Evolutionary conservation across 352 stramenopile genomes (phyloP), one percentile per base, ranked within the genome.

Genomic region (Phytophthora litchii): DNA sequence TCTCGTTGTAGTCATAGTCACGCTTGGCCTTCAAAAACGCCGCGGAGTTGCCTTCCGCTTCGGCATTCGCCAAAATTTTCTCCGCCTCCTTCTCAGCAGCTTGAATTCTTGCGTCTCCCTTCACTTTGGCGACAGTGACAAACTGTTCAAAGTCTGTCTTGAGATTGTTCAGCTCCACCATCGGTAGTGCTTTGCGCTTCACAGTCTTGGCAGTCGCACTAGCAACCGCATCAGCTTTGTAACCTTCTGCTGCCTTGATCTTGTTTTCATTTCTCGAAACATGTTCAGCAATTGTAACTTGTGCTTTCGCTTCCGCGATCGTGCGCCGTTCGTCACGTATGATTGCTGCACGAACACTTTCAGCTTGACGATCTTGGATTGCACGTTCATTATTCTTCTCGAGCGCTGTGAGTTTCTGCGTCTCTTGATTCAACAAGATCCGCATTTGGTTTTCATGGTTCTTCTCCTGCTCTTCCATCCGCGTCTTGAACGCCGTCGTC

Each of bases 381-480:
- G 72, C 72, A 7, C 85, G 82, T 50, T 91, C 82, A 51, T 94
- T 94, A 6, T 86, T 72, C 35, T 92, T 96, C 41, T 92, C 71
- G 13, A 94, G 65, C 3, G 77, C 83, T 10, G 87, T 92, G 50
- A 94, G 73, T 32, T 88, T 89, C 60, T 91, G 77, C 3, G 87
- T 93, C 38, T 93, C 87, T 59, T 94, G 74, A 44, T 96, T 93
- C 25, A 94, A 46, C 14, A 96, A 50, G 13, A 91, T 91, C 20
- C 88, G 76, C 66, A 94, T 63, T 16, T 85, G 81, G 70, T 92
- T 96, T 71, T 95, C 84, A 52, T 96, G 83, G 54, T 91, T 94
- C 73, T 96, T 96, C 60, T 94, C 85, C 58, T 94, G 83, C 66
- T 96, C 85, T 40, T 91, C 80, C 80, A 96, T 96, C 20, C 81